Evolutionary conservation across 2,329 filamentous ascomycete species (phyloP), one percentile per base, ranked within the genome.

Genomic region (Colletotrichum cordylinicola): DNA sequence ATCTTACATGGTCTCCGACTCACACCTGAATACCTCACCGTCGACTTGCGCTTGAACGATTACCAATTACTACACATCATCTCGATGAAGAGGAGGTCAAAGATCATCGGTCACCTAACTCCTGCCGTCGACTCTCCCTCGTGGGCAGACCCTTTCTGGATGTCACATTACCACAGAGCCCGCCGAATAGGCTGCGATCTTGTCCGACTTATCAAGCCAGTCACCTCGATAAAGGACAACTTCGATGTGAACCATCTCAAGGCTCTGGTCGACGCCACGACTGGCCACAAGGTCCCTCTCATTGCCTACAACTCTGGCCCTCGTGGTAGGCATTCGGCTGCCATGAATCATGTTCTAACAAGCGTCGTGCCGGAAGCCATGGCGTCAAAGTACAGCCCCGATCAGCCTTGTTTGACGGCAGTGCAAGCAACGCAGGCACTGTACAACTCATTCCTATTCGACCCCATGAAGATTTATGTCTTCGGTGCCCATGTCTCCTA

Each of bases 401-500:
- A 77, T 81, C 60, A 67, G 29, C 79, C 79, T 3, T 77, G 72
- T 76, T 82, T 94, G 15, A 95, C 93, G 0, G 88, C 93, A 1
- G 84, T 88, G 12, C 90, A 94, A 75, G 91, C 93, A 0, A 94
- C 93, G 8, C 85, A 90, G 76, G 91, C 93, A 2, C 87, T 95
- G 0, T 94, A 92, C 79, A 88, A 91, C 6, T 92, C 91, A 2
- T 94, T 93, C 74, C 87, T 93, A 2, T 90, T 92, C 67, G 92
- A 95, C 55, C 88, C 92, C 0, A 91, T 96, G 87, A 91, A 93
- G 66, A 91, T 94, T 70, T 94, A 94, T 78, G 93, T 96, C 39
- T 91, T 95, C 67, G 94, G 94, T n/a, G 92, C 91, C 70, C 93
- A 93, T 71, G 91, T 94, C 12, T 90, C 89, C 66, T 94, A 94